phyloP scores from a whole-genome alignment of 2,329 filamentous ascomycete species.

The Alternaria brassicicola region DNA sequence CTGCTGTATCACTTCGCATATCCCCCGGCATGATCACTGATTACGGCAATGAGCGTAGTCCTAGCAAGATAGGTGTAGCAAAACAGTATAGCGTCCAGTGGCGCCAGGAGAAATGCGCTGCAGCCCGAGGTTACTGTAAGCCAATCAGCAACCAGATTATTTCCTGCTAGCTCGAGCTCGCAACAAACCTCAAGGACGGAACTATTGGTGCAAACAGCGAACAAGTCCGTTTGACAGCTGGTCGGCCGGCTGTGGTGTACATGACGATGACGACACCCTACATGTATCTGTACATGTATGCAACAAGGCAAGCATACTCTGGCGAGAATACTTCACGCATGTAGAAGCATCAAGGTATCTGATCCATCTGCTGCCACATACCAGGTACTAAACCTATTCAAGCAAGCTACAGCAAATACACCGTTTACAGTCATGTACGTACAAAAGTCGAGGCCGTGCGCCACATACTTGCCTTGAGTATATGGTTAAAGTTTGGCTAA shows the following conservation, averaged over 20 bases:
- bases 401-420: not conserved
- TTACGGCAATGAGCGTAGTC: not conserved
- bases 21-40: not conserved
- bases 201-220: not conserved
- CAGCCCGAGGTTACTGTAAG: not conserved
- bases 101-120: not conserved
- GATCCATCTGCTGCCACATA: not conserved
- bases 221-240: not conserved
- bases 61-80: not conserved
- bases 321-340: not conserved
- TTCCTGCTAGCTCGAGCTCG: not conserved
- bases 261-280: not conserved
- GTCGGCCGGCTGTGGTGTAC: not conserved
- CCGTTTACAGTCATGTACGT: not conserved
- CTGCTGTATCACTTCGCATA: not conserved
- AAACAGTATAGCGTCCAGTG: not conserved
- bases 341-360: constrained; percentile 1
- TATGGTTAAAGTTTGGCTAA: not conserved
- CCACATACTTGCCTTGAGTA: not conserved
- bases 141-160: not conserved
- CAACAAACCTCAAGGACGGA: not conserved
- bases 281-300: constrained; percentile 1
- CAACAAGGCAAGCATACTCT: not conserved
- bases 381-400: not conserved
- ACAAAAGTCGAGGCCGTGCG: not conserved